Base-by-base conservation (phyloP, 2,329 filamentous ascomycete species). In the Alternaria viburni region DNA sequence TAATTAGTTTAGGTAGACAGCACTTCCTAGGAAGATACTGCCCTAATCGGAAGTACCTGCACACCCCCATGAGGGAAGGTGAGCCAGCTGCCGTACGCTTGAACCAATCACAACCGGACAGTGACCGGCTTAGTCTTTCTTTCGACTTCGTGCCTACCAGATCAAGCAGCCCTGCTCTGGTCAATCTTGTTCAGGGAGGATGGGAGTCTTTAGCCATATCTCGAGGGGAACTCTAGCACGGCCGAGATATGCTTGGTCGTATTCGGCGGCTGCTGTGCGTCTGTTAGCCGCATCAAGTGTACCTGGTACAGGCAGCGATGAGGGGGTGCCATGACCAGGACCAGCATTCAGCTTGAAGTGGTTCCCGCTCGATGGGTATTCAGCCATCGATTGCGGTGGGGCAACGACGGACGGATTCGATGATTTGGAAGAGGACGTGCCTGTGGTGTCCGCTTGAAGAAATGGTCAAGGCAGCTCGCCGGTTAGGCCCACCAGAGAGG, bases 401-500 rank as follows among this genome's bases (percentile, higher is more conserved):
- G 17, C 17, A 36, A 41, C 36, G 36, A 41, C 47, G 47, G 17
- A 30, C 47, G 13, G n/a, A 8, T 50, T 50, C 36, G 36, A 41
- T 41, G 36, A 41, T 41, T 41, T 41, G 26, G 45, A n/a, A 13
- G 47, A 32, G 32, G 49, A 51, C 19, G 49, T 32, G 49, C 15
- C 13, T 13, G 51, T 15, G 51, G n/a, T 41, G 36, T 41, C 36
- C 36, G 15, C 9, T 17, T 41, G 36, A 41, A 41, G 36, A 41
- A 41, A 41, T 19, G 25, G 56, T 30, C 36, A 9, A 30, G 28
- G 17, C 21, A 6, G 13, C 13, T 17, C 36, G 47, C 17, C 57
- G 55, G 26, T 25, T 17, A 57, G 57, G 57, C 57, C 57, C 57
- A 59, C 50, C 57, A 54, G 57, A n/a, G 57, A 47, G 57, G 57